These are phyloP conservation scores for Annulohypoxylon moriforme DNA, from an alignment of 495 filamentous ascomycete species.

Conservation along the genomic window DNA sequence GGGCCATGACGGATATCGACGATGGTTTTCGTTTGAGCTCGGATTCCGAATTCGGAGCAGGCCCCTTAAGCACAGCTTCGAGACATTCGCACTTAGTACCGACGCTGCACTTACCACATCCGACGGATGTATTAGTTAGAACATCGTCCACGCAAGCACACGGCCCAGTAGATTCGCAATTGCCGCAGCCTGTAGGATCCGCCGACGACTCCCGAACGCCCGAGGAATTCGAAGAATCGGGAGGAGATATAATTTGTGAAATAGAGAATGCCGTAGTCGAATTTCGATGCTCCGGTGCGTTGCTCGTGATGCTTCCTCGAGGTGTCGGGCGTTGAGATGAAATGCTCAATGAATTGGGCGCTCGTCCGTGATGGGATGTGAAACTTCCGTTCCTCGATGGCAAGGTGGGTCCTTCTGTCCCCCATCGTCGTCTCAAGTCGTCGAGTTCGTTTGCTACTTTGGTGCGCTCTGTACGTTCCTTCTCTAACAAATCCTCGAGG, in stretches of 20 bases:
- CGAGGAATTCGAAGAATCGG: constrained; percentile 48
- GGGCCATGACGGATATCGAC: constrained; percentile 59
- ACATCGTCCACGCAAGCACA: constrained; percentile 67
- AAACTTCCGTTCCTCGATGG: constrained; percentile 45
- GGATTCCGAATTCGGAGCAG: constrained; percentile 39
- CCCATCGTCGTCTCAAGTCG: constrained; percentile 37
- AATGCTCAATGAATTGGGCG: constrained; percentile 26
- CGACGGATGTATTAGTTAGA: constrained; percentile 57
- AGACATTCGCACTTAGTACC: constrained; percentile 74
- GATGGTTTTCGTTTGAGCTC: constrained; percentile 51
- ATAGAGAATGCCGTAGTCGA: constrained; percentile 55
- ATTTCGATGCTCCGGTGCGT: constrained; percentile 49
- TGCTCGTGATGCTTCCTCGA: constrained; percentile 44
- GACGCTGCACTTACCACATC: constrained; percentile 73
- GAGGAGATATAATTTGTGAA: constrained; percentile 61
- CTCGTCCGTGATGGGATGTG: constrained; percentile 34
- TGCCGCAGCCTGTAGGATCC: constrained; percentile 61
- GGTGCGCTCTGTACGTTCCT: constrained; percentile 51
- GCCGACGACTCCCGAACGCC: constrained; percentile 35
- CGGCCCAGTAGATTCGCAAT: constrained; percentile 58
- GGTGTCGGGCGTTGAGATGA: constrained; percentile 33
- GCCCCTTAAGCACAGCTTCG: constrained; percentile 58
- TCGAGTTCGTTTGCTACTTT: constrained; percentile 43
- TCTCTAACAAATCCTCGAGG: constrained; percentile 57
- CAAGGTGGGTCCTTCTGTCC: constrained; percentile 28